Conservation (phyloP, 139 green algal species). For the Auxenochlorella protothecoides region DNA sequence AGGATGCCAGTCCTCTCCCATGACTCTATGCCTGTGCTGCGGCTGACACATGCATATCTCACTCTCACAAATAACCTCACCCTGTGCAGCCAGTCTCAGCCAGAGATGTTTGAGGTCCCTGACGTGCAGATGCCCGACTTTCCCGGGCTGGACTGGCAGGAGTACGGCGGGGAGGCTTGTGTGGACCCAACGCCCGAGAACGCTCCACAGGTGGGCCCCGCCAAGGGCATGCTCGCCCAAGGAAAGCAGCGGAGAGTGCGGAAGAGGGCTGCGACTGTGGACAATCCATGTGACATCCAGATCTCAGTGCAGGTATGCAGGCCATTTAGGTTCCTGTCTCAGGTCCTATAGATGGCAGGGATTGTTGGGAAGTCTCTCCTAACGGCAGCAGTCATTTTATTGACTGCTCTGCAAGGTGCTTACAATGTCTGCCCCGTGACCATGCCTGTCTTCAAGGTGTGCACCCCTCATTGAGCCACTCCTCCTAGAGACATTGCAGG, state of each 20-base stretch:
- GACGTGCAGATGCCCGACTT: slow-evolving; percentile 8
- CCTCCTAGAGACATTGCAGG: neutral
- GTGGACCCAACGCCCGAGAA: slow-evolving; percentile 3
- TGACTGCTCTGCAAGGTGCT: no score
- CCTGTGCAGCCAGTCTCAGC: slow-evolving; percentile 2
- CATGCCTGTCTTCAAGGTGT: no score
- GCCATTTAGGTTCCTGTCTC: neutral
- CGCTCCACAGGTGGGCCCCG: neutral
- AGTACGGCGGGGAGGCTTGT: neutral
- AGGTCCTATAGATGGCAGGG: neutral
- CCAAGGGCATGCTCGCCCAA: neutral
- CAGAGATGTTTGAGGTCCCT: slow-evolving; percentile 11
- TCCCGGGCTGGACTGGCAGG: neutral
- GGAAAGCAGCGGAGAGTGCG: no score
- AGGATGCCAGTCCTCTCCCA: neutral
- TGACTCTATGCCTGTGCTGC: neutral
- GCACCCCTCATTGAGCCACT: no score
- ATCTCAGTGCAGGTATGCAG: slow-evolving; percentile 1
- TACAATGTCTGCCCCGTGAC: no score
- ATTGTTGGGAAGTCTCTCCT: neutral
- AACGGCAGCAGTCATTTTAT: no score
- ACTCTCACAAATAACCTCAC: neutral
- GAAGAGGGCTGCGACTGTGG: slow-evolving; percentile 5
- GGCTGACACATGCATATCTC: neutral
- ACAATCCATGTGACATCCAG: slow-evolving; percentile 6